Percentiles rank a stretch among this genome's conserved stretches.
phyloP scores from a whole-genome alignment of 2,329 filamentous ascomycete genomes.

The Phoma herbarum region DNA sequence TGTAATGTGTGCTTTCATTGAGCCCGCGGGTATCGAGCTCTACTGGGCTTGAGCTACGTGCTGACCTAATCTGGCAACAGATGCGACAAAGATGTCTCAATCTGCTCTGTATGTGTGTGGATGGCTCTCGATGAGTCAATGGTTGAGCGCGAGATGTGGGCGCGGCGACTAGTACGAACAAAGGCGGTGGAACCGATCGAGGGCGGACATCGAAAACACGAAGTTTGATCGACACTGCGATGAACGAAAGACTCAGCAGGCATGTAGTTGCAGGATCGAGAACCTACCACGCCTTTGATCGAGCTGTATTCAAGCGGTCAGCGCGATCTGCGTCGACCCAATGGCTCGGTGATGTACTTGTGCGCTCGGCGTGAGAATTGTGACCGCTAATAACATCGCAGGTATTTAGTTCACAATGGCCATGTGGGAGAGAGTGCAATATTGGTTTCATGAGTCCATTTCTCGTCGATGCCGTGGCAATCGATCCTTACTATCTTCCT shows the following conservation, averaged over 20 bases:
- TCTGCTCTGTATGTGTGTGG: not conserved
- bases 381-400: not conserved
- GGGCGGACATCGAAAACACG: not conserved
- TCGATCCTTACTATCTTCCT: constrained; percentile 20
- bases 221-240: not conserved
- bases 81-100: not conserved
- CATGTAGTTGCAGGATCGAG: not conserved
- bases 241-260: not conserved
- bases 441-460: constrained; percentile 22
- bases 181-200: not conserved
- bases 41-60: no score
- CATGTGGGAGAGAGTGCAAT: not conserved
- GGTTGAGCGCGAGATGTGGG: not conserved
- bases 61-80: not conserved
- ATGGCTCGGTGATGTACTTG: not conserved
- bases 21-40: not conserved
- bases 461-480: constrained; percentile 18
- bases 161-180: not conserved
- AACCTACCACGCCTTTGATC: not conserved
- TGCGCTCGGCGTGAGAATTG: not conserved
- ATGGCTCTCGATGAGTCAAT: not conserved
- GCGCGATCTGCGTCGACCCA: not conserved
- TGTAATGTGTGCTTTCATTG: not conserved
- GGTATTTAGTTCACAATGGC: not conserved
- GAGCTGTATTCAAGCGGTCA: not conserved